Base-by-base conservation (phyloP, 352 stramenopile species). In the Phytophthora fragariae region DNA sequence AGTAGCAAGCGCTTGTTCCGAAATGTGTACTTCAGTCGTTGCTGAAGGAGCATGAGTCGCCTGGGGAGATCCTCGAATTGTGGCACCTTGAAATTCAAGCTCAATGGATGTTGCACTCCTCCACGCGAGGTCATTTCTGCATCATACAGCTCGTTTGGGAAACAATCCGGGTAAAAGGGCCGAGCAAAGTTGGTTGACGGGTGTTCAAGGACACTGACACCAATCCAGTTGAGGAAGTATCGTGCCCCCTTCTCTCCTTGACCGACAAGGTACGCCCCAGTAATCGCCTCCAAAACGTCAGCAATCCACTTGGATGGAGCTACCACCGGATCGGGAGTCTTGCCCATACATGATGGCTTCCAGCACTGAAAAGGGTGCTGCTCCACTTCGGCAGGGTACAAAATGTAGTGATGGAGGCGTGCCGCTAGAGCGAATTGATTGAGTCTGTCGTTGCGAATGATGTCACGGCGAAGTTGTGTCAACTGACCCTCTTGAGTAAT, bases 331-430 rank as follows among this genome's bases (percentile, higher is more conserved):
- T 94, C 82, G 12, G 90, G 90, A 1, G 90, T 94, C 63, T 86
- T 86, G 1, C 90, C 90, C 87, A 95, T 94, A 41, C 88, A 97
- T n/a, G 88, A 95, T 33, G 90, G 90, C 50, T 94, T 97, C 90
- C 90, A 97, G 57, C 75, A 92, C 57, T 88, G 75, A 63, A 95
- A 95, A 55, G 90, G 90, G 54, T 94, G 85, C 65, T 94, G 86
- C 57, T 97, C 90, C 19, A 97, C 83, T 73, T 88, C 82, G 8
- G 81, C 79, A 6, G 90, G 90, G 56, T 95, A 91, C 65, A 92
- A 60, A 33, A 97, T 95, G 62, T 92, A 94, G 54, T 91, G 84
- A 24, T 97, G 88, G 8, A 97, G 66, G 0, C 77, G 62, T 17
- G 79, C 75, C 0, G 76, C 62, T 17, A 94, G 57, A 14, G 90